Evolutionary conservation across 768 basidiomycete genomes (phyloP).

Genomic region (Rhizopogon salebrosus): DNA sequence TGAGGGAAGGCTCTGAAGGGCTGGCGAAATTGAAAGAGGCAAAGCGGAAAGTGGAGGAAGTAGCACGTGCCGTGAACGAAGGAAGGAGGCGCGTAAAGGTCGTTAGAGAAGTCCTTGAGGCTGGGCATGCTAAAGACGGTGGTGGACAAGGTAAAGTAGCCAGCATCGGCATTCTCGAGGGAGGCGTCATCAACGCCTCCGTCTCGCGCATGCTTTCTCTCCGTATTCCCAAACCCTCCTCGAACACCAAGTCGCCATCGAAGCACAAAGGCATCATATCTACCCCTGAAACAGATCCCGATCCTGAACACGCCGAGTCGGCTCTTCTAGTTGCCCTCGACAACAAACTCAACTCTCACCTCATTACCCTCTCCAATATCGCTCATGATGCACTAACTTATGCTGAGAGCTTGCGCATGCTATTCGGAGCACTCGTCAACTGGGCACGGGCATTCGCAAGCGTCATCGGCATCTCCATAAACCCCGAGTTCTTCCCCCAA

Average conservation of each 20-base stretch:
- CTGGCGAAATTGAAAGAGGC: slow-evolving; percentile 44
- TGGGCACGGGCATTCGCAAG: slow-evolving; percentile 67
- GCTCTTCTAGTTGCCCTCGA: slow-evolving; percentile 51
- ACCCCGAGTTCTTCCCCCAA: slow-evolving; percentile 21
- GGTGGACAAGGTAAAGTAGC: slow-evolving; percentile 36
- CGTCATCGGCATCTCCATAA: slow-evolving; percentile 56
- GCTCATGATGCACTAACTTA: slow-evolving; percentile 61
- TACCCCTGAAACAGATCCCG: slow-evolving; percentile 10
- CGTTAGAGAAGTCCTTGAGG: slow-evolving; percentile 65
- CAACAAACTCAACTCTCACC: slow-evolving; percentile 49
- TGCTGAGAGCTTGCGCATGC: slow-evolving; percentile 45
- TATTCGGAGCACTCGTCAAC: slow-evolving; percentile 43
- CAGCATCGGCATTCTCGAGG: slow-evolving; percentile 34
- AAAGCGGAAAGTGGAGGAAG: slow-evolving; percentile 58
- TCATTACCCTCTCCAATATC: slow-evolving; percentile 56
- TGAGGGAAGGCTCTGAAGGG: slow-evolving; percentile 10
- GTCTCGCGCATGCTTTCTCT: slow-evolving; percentile 59
- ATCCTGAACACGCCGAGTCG: slow-evolving; percentile 35
- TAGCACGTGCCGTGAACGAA: slow-evolving; percentile 76
- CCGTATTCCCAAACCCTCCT: slow-evolving; percentile 23
- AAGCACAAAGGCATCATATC: slow-evolving; percentile 21
- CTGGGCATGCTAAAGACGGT: slow-evolving; percentile 28
- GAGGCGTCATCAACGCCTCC: slow-evolving; percentile 42
- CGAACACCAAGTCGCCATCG: not conserved
- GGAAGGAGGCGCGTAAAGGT: slow-evolving; percentile 72